These are phyloP conservation scores for Panus rudis DNA, from an alignment of 768 basidiomycete species.

Conservation along the genomic window DNA sequence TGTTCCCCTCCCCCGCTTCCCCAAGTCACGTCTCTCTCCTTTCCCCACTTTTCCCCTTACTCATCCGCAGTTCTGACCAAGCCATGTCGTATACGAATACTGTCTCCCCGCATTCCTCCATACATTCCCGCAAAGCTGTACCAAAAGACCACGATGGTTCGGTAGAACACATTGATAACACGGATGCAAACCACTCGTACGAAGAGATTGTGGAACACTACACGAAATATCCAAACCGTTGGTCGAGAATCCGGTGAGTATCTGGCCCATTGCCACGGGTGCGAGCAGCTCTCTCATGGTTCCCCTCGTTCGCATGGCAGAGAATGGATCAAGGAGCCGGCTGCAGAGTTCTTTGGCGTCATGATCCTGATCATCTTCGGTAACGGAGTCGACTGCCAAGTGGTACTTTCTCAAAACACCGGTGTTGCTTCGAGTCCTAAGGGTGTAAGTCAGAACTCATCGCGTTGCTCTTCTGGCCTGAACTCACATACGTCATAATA, in stretches of 20 bases:
- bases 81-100: too few relatives aligned
- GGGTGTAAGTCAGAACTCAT: conserved; percentile 48
- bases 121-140: too few relatives aligned
- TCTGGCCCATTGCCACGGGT: too few relatives aligned
- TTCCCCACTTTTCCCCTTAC: too few relatives aligned
- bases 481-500: conserved; percentile 12
- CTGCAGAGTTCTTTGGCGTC: conserved; percentile 28
- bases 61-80: too few relatives aligned
- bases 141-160: too few relatives aligned
- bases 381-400: conserved; percentile 7
- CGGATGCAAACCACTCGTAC: too few relatives aligned
- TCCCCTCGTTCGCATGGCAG: conserved; percentile 22
- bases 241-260: conserved; percentile 49
- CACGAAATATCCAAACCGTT: conserved; percentile 39
- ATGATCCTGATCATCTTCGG: conserved; percentile 13
- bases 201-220: conserved; percentile 23
- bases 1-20: too few relatives aligned
- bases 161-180: too few relatives aligned
- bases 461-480: not conserved
- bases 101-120: too few relatives aligned
- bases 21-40: too few relatives aligned
- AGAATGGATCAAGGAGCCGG: conserved; percentile 45
- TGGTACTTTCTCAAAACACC: conserved; percentile 1
- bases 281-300: not conserved
- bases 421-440: conserved; percentile 19